These are phyloP conservation scores for Hysterangium stoloniferum DNA, from an alignment of 768 basidiomycete genomes.

Conservation along the genomic window DNA sequence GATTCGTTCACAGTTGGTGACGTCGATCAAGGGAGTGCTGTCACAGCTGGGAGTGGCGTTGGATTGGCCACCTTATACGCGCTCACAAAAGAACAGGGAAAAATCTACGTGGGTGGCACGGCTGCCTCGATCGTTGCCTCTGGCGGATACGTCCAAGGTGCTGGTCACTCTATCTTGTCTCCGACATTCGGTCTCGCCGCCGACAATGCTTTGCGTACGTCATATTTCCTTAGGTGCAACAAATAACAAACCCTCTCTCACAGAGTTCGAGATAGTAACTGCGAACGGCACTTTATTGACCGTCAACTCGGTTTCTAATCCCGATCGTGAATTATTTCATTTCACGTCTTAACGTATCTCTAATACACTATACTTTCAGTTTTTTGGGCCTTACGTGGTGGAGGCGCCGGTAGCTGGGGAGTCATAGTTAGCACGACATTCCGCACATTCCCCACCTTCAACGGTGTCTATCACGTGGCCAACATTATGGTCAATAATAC, in stretches of 20 bases:
- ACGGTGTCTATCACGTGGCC: slow-evolving; percentile 9
- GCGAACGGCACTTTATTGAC: slow-evolving; percentile 23
- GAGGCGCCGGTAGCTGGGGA: slow-evolving; percentile 28
- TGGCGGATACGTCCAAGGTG: slow-evolving; percentile 29
- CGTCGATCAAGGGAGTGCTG: slow-evolving; percentile 20
- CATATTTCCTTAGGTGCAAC: not conserved
- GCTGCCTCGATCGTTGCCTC: slow-evolving; percentile 22
- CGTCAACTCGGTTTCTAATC: slow-evolving; percentile 20
- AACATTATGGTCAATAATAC: not conserved
- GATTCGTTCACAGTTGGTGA: slow-evolving; percentile 16
- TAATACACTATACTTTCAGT: slow-evolving; percentile 10
- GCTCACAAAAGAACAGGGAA: slow-evolving; percentile 17
- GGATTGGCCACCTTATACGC: slow-evolving; percentile 17
- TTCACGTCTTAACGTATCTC: not conserved
- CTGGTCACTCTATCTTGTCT: slow-evolving; percentile 23
- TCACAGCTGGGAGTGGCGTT: slow-evolving; percentile 25
- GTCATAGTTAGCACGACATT: slow-evolving; percentile 29
- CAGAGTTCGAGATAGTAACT: slow-evolving; percentile 25
- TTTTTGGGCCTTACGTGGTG: slow-evolving; percentile 17
- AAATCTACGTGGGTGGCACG: slow-evolving; percentile 21
- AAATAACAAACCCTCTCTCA: not conserved
- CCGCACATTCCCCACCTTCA: slow-evolving; percentile 28
- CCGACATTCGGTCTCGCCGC: slow-evolving; percentile 21
- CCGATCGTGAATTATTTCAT: slow-evolving; percentile 18
- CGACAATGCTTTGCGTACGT: slow-evolving; percentile 19